Conservation (phyloP, 257 asterid genomes). For the Marsdenia floribunda region DNA sequence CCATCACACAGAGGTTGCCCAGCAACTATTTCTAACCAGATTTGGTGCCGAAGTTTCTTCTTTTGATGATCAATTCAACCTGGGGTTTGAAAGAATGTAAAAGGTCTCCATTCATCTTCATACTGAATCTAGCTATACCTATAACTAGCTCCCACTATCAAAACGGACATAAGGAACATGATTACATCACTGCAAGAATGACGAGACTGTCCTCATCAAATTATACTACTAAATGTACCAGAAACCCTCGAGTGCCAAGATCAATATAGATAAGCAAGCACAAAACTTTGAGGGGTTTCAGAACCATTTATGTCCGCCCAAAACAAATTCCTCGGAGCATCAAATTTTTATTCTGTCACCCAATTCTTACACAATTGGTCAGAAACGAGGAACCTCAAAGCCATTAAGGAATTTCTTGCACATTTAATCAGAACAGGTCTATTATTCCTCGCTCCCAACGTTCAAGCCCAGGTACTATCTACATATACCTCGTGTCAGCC, state of each 20-base stretch:
- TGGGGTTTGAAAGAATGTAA: neutral
- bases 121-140: too few species aligned
- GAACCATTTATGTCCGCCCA: conserved; percentile 5
- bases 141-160: neutral
- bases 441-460: conserved; percentile 48
- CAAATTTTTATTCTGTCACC: conserved; percentile 31
- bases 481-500: conserved; percentile 34
- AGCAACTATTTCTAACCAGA: neutral
- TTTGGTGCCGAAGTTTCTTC: neutral
- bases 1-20: neutral
- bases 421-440: conserved; percentile 47
- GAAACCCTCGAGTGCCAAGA: neutral
- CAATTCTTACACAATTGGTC: conserved; percentile 47
- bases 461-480: conserved; percentile 48
- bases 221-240: neutral
- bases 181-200: neutral
- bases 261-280: neutral
- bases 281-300: neutral
- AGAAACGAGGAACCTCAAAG: conserved; percentile 40
- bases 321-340: conserved; percentile 19
- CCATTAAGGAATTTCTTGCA: conserved; percentile 40
- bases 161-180: neutral
- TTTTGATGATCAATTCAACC: neutral
- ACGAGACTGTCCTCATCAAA: neutral
- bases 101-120: neutral